Percentiles rank a stretch among this genome's conserved stretches.
Conservation (phyloP, 441 rosid species). For the Gossypium schwendimanii region DNA sequence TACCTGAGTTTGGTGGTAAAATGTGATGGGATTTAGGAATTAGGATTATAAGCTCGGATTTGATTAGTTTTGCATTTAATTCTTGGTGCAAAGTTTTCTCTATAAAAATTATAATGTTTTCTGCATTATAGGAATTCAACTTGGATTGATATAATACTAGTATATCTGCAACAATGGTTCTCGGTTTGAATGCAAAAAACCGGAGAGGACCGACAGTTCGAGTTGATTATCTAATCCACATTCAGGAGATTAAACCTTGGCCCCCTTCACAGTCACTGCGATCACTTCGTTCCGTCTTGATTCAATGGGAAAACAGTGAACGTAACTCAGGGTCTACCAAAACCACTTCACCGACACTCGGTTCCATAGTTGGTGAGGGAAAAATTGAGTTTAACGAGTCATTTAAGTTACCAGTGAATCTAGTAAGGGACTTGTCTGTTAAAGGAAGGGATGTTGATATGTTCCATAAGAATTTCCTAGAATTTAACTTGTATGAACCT, state of each 20-base stretch:
- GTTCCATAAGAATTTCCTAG: constrained; percentile 61
- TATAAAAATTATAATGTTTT: constrained; percentile 3
- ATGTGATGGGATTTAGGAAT: background rate
- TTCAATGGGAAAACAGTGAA: constrained; percentile 90
- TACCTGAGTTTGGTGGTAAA: background rate
- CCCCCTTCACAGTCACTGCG: constrained; percentile 92
- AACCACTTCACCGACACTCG: constrained; percentile 58
- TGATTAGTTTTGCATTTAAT: background rate
- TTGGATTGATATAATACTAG: constrained; percentile 13
- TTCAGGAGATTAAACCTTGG: constrained; percentile 93
- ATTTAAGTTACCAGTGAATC: constrained; percentile 68
- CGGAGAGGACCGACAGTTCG: constrained; percentile 47
- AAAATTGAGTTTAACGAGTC: constrained; percentile 80
- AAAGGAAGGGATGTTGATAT: constrained; percentile 44
- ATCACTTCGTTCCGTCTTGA: constrained; percentile 71
- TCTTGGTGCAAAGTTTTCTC: background rate
- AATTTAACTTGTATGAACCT: constrained; percentile 79
- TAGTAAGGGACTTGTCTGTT: constrained; percentile 49
- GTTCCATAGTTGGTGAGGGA: constrained; percentile 73
- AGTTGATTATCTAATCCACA: constrained; percentile 56
- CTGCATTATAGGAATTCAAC: constrained; percentile 13
- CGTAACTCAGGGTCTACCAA: constrained; percentile 65
- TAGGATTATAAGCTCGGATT: background rate
- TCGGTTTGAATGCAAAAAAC: constrained; percentile 55
- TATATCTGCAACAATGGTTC: constrained; percentile 42